Conservation (phyloP, 257 asterid species). For the Solanum pinnatisectum region DNA sequence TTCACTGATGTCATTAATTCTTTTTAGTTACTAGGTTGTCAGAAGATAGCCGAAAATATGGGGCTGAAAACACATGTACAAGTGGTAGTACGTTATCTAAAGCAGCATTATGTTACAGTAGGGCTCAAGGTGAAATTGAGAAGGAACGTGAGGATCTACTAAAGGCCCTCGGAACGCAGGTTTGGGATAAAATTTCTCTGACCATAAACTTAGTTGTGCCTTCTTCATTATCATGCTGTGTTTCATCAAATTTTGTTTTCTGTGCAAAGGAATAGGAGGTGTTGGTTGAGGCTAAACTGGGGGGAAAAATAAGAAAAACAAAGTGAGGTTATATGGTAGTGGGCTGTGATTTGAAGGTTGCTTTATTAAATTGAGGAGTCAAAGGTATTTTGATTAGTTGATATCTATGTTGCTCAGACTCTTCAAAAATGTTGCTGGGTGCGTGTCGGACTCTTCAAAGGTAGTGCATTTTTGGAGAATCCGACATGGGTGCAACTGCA, state of each 20-base stretch:
- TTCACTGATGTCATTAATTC: not conserved
- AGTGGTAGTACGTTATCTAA: slow-evolving; percentile 32
- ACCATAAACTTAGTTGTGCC: not conserved
- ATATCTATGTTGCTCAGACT: not conserved
- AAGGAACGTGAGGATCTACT: slow-evolving; percentile 33
- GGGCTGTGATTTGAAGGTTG: not conserved
- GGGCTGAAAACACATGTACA: slow-evolving; percentile 40
- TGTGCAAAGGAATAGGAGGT: not conserved
- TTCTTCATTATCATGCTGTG: not conserved
- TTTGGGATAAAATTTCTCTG: slow-evolving; percentile 2
- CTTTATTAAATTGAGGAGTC: not conserved
- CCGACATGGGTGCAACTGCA: not conserved
- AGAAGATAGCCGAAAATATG: slow-evolving; percentile 46
- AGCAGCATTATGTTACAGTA: slow-evolving; percentile 29
- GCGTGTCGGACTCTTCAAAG: not conserved
- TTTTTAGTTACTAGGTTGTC: slow-evolving; percentile 41
- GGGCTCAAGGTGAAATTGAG: slow-evolving; percentile 37
- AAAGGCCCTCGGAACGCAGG: slow-evolving; percentile 40
- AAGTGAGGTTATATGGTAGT: not conserved
- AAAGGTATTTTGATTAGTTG: not conserved
- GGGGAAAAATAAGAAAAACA: not conserved
- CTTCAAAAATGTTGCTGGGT: no score
- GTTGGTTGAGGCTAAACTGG: not conserved
- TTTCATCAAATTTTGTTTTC: not conserved
- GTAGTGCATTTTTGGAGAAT: not conserved